Conservation (phyloP, 306 rosid species). For the Medicago arabica region DNA sequence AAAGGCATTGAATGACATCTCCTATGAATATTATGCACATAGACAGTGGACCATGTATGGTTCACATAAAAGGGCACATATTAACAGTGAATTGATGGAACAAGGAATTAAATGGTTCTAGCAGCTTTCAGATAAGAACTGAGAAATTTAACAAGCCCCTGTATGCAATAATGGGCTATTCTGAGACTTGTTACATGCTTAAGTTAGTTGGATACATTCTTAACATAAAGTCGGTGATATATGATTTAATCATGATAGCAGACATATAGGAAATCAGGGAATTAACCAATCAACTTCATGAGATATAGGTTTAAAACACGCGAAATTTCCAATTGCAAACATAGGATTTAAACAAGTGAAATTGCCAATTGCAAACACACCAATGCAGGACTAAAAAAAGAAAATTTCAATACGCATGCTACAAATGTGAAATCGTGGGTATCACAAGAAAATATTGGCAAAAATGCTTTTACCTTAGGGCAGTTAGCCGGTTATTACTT, state of each 20-base stretch:
- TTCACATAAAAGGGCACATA: neutral
- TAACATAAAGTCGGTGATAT: neutral
- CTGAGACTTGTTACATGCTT: slow-evolving; percentile 7
- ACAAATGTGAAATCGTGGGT: neutral
- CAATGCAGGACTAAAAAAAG: neutral
- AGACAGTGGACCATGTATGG: neutral
- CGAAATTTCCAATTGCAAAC: neutral
- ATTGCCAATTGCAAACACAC: slow-evolving; percentile 15
- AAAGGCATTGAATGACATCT: slow-evolving; percentile 8
- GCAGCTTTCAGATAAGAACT: slow-evolving; percentile 22
- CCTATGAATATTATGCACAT: neutral
- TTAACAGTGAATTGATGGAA: neutral
- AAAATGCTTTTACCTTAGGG: neutral
- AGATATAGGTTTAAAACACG: neutral
- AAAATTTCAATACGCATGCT: slow-evolving; percentile 5
- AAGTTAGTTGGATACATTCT: slow-evolving; percentile 13
- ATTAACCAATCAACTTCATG: slow-evolving; percentile 27
- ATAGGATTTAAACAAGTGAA: neutral
- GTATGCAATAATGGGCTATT: slow-evolving; percentile 5
- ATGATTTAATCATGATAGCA: neutral
- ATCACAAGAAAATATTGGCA: neutral
- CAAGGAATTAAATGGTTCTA: slow-evolving; percentile 21
- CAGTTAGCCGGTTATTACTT: neutral
- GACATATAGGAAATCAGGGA: neutral
- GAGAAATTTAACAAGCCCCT: neutral